phyloP scores from a whole-genome alignment of 352 stramenopile species.

The Halophytophthora batemanensis region DNA sequence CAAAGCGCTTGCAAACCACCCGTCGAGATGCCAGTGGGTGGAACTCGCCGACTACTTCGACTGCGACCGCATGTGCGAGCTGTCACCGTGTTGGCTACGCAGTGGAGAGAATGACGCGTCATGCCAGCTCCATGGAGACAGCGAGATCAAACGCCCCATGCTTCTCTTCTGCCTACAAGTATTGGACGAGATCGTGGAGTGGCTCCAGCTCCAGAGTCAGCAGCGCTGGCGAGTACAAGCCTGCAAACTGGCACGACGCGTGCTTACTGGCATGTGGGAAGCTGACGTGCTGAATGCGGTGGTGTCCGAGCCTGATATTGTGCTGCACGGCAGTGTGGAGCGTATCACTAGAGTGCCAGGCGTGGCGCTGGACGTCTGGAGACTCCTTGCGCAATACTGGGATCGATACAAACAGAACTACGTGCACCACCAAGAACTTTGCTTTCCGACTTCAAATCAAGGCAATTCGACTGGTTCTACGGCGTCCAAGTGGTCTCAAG shows the following conservation, averaged over 20 bases:
- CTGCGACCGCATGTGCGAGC: conserved; percentile 57
- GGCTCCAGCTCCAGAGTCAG: conserved; percentile 22
- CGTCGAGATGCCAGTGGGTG: conserved; percentile 3
- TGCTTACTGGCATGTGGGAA: conserved; percentile 60
- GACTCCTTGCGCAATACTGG: conserved; percentile 58
- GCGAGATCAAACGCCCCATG: conserved; percentile 39
- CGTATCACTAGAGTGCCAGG: conserved; percentile 33
- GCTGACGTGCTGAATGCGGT: conserved; percentile 25
- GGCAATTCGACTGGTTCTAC: neutral
- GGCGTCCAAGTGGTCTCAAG: conserved; percentile 32
- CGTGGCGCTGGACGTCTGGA: conserved; percentile 57
- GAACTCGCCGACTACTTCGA: conserved; percentile 74
- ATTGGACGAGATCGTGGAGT: conserved; percentile 69
- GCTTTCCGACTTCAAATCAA: conserved; percentile 34
- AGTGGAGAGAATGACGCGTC: conserved; percentile 21
- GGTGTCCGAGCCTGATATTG: conserved; percentile 25
- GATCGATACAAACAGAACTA: conserved; percentile 56
- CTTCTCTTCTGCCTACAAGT: conserved; percentile 73
- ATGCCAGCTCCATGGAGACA: conserved; percentile 50
- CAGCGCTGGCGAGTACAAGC: conserved; percentile 41
- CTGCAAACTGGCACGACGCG: conserved; percentile 49
- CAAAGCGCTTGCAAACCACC: conserved; percentile 17
- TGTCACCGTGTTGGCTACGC: conserved; percentile 57
- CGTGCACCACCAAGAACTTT: conserved; percentile 62
- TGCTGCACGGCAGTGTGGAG: conserved; percentile 35